Evolutionary conservation across 2,329 filamentous ascomycete species (phyloP).

Genomic region (Neophaeococcomyces mojaviensis): DNA sequence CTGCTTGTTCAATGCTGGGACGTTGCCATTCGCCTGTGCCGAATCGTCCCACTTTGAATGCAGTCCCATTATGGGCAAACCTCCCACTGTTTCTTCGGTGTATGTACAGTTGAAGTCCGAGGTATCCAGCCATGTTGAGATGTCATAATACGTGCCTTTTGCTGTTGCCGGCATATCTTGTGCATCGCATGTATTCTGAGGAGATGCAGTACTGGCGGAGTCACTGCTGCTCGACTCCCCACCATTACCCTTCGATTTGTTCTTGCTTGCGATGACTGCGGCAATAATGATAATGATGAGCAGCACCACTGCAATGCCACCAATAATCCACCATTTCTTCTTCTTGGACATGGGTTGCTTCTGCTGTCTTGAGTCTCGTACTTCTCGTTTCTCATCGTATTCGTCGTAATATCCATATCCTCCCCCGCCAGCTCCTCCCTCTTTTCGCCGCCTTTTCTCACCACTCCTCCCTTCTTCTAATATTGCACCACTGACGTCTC

Average conservation of each 20-base stretch:
- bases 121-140: slow-evolving; percentile 86
- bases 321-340: slow-evolving; percentile 49
- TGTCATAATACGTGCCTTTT: slow-evolving; percentile 72
- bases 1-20: slow-evolving; percentile 65
- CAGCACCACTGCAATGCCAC: slow-evolving; percentile 43
- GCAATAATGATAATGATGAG: slow-evolving; percentile 63
- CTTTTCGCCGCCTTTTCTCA: slow-evolving; percentile 43
- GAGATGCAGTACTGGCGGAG: slow-evolving; percentile 25
- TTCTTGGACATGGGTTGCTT: slow-evolving; percentile 28
- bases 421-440: slow-evolving; percentile 26
- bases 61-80: slow-evolving; percentile 84
- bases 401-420: slow-evolving; percentile 34
- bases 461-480: slow-evolving; percentile 56
- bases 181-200: slow-evolving; percentile 46
- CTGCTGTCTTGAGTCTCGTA: slow-evolving; percentile 13
- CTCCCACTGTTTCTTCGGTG: slow-evolving; percentile 74
- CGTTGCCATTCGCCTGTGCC: slow-evolving; percentile 65
- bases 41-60: slow-evolving; percentile 81
- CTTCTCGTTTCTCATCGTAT: slow-evolving; percentile 32
- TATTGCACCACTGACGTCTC: slow-evolving; percentile 63
- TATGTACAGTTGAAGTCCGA: slow-evolving; percentile 91
- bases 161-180: slow-evolving; percentile 57
- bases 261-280: slow-evolving; percentile 59
- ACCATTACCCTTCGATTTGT: slow-evolving; percentile 28
- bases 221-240: slow-evolving; percentile 4